A percentile compares a stretch with the other conserved stretches of the same genome.
Evolutionary conservation across 139 green algal species (phyloP).

Genomic region (Nannochloris sp.): DNA sequence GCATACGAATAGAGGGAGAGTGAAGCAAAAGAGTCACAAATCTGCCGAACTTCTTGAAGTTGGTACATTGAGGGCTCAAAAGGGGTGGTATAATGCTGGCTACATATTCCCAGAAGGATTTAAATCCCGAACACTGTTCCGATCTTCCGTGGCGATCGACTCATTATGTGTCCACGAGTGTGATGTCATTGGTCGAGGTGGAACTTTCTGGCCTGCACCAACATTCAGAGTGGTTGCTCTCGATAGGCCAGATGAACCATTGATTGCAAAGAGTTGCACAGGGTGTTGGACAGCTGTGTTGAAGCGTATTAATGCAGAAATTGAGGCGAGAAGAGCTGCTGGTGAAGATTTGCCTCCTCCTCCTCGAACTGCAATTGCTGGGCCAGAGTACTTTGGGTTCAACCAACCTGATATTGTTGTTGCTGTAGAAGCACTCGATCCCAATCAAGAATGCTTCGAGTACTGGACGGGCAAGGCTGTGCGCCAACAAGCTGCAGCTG

Average conservation of each 20-base stretch:
- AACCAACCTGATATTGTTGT: slow-evolving; percentile 64
- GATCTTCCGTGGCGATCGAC: slow-evolving; percentile 44
- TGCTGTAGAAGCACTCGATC: slow-evolving; percentile 73
- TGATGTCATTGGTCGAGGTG: slow-evolving; percentile 60
- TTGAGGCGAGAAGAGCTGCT: slow-evolving; percentile 45
- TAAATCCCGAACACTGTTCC: slow-evolving; percentile 63
- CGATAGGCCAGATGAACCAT: slow-evolving; percentile 73
- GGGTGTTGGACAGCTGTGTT: slow-evolving; percentile 83
- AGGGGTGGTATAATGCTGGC: slow-evolving; percentile 72
- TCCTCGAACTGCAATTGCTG: slow-evolving; percentile 85
- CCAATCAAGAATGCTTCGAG: slow-evolving; percentile 40
- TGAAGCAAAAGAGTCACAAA: slow-evolving; percentile 74
- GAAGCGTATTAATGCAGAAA: slow-evolving; percentile 82
- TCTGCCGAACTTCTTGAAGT: slow-evolving; percentile 45
- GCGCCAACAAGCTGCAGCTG: slow-evolving; percentile 31
- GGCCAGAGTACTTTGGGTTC: slow-evolving; percentile 91
- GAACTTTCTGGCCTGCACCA: slow-evolving; percentile 58
- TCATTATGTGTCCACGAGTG: slow-evolving; percentile 72
- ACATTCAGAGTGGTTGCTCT: slow-evolving; percentile 64
- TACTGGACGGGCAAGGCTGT: slow-evolving; percentile 70
- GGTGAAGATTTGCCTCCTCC: slow-evolving; percentile 78
- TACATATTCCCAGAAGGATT: slow-evolving; percentile 93
- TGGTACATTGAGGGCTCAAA: slow-evolving; percentile 23
- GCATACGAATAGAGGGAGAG: slow-evolving; percentile 64
- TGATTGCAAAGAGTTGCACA: slow-evolving; percentile 74